These are phyloP conservation scores for Zoysia japonica DNA, from an alignment of 176 grass and related monocot genomes.

Conservation along the genomic window DNA sequence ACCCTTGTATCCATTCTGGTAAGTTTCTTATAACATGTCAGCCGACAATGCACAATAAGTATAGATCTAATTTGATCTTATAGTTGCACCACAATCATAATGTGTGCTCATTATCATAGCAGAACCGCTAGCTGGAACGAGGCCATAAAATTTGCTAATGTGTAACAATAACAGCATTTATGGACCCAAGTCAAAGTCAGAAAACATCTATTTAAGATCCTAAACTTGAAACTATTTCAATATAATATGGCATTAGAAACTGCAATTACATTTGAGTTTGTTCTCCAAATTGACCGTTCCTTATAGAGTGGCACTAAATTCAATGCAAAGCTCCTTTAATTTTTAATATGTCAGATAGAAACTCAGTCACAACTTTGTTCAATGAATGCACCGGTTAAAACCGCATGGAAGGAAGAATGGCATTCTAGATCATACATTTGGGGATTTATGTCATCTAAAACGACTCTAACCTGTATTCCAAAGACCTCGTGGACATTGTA, in stretches of 20 bases:
- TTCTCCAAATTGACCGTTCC: not conserved
- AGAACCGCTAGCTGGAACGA: conserved; percentile 23
- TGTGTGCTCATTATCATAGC: conserved; percentile 3
- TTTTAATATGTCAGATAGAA: conserved; percentile 21
- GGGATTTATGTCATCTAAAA: conserved; percentile 24
- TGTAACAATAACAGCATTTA: not conserved
- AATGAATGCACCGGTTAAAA: not conserved
- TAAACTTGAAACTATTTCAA: conserved; percentile 15
- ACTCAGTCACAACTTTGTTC: not conserved
- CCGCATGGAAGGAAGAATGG: not conserved
- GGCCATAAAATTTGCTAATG: conserved; percentile 18
- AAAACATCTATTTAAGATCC: not conserved
- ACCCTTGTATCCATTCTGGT: conserved; percentile 92
- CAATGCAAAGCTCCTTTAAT: not conserved
- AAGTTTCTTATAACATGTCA: conserved; percentile 24
- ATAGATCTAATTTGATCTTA: conserved; percentile 4
- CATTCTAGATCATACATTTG: not conserved
- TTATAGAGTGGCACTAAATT: not conserved
- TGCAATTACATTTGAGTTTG: not conserved
- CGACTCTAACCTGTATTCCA: conserved; percentile 77
- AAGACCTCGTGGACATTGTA: conserved; percentile 69
- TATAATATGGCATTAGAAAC: conserved; percentile 26
- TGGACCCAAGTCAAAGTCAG: not conserved
- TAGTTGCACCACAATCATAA: not conserved
- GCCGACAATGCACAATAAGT: not conserved